These are phyloP conservation scores for Mortierella sp. DNA, from an alignment of 371 early-diverging fungal species.

Conservation along the genomic window DNA sequence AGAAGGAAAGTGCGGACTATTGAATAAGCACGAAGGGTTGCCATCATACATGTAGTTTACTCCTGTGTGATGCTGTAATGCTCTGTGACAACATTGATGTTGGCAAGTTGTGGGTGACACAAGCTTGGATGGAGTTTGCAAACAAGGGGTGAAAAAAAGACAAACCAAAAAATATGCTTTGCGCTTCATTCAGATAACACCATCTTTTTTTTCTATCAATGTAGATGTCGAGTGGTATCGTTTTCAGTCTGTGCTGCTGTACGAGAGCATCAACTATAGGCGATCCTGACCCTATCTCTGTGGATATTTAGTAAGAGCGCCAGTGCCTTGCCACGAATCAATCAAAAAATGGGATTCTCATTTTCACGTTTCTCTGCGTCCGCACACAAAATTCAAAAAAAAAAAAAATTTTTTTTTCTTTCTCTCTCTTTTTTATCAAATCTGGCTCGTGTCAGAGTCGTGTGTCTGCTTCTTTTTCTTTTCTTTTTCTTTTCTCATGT, in stretches of 20 bases:
- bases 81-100: background rate
- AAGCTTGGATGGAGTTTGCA: background rate
- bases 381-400: background rate
- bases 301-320: too few species aligned
- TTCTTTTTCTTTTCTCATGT: background rate
- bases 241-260: conserved; percentile 79
- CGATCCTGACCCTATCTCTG: conserved; percentile 23
- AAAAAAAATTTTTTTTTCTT: background rate
- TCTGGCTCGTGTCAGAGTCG: background rate
- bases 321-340: too few species aligned
- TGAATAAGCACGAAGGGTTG: background rate
- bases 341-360: background rate
- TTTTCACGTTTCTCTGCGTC: background rate
- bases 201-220: background rate
- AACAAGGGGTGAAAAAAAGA: background rate
- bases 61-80: background rate
- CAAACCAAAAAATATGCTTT: background rate
- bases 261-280: conserved; percentile 68
- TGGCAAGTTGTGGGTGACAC: background rate
- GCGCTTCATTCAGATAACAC: background rate
- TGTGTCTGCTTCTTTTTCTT: background rate
- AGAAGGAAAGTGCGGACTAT: conserved; percentile 41
- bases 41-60: background rate
- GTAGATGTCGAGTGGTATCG: conserved; percentile 93
- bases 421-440: too few species aligned